Base-by-base conservation (phyloP, 352 stramenopile species). In the Phytophthora pini region DNA sequence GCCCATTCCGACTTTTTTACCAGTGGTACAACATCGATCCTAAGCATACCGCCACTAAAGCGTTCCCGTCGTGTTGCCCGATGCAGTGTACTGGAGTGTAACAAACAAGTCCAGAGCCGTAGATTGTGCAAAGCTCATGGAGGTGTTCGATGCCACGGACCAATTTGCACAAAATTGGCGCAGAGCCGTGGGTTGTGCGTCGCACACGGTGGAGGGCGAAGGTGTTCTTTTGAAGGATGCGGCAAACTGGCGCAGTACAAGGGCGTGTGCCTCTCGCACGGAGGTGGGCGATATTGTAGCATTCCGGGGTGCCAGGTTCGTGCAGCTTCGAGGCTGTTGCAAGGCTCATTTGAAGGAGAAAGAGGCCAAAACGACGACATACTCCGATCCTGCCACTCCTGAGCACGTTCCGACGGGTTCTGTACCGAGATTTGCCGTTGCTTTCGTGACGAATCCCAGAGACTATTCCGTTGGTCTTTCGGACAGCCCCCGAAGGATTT, bases 91-190 rank as follows among this genome's bases (percentile, higher is more conserved):
- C 57, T 70, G 5, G 72, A 68, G 11, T 92, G 82, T 55, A 69
- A 82, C 36, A 92, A 92, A 61, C 87, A 89, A 68, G 80, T 73
- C 10, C 82, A 91, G 63, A 89, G 78, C n/a, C 66, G 80, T 2
- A 77, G 82, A 1, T 70, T 87, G 11, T 91, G 82, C 60, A 91
- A 89, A 55, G 84, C 86, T 4, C 86, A 94, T 43, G 86, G 86
- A 51, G 86, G 86, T 45, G 86, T 75, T 13, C 80, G 82, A 4
- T 94, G 86, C 62, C 83, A 76, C 10, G 74, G 88, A 38, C 54
- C 65, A 8, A 59, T 67, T 44, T 92, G 83, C 61, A 77, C 74
- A 70, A 92, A 92, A 39, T 72, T 92, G 26, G 80, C 80, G 15
- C 82, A 89, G 55, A 84, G 64, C 39, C 76, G 71, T n/a, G 82